Evolutionary conservation across 1,284 basidiomycete genomes (phyloP), one percentile per base, ranked within the genome.

Genomic region (Sparassis latifolia): DNA sequence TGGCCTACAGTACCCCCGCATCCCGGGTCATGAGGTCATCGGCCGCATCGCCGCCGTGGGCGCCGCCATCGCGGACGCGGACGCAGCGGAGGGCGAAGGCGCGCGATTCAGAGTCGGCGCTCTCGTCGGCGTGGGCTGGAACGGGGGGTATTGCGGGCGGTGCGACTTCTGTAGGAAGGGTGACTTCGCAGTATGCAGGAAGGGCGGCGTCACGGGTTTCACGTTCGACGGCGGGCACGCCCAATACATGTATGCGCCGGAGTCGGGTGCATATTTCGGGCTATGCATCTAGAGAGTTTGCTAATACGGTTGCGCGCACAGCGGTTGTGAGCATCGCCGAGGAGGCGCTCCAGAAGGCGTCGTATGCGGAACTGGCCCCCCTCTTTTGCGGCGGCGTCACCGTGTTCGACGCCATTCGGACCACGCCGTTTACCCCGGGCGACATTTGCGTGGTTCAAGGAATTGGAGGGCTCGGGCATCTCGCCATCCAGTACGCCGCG

Each of bases 251-350:
- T 58, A 56, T 31, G 54, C 55, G 10, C 57, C 53, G 31, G 54
- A 56, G 33, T 54, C 44, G 27, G 51, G 56, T 60, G 35, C 6
- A 55, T 49, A 3, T 9, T 12, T 33, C 4, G 9, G 29, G 4
- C 38, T 56, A 20, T 69, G 69, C 39, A 49, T 71, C 48, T 47
- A 58, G 1, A 55, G 53, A 2, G 68, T 69, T 48, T 70, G 71
- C 6, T 71, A 69, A 10, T 66, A 69, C 47, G 67, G 65, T 33
- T 20, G 20, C 6, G 35, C 12, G 66, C 71, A 55, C 69, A 70
- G 69, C 70, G 0, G 53, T 70, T 33, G 61, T 54, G 27, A 52
- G 47, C 44, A 56, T 69, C 39, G 71, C 67, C 5, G 57, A 52
- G 33, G 66, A 62, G 37, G 58, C 66, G 20, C 9, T 44, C 20